Evolutionary conservation across 2,329 filamentous ascomycete species (phyloP).

Genomic region (Fusarium ambrosium): DNA sequence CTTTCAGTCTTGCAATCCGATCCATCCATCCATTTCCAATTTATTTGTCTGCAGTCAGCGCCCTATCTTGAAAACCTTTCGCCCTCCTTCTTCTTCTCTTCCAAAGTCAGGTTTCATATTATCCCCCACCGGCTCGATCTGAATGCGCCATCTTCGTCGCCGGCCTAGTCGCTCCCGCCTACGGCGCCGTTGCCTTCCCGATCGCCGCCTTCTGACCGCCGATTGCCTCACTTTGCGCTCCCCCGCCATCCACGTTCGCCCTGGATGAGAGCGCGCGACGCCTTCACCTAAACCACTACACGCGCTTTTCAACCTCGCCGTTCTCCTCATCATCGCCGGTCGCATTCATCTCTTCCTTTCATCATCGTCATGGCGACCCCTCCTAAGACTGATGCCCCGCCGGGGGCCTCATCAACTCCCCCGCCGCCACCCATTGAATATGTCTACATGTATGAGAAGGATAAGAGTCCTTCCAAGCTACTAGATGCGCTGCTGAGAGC

Average conservation of each 20-base stretch:
- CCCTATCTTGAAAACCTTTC: neutral
- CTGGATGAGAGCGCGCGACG: slow-evolving; percentile 38
- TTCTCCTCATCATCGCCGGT: neutral
- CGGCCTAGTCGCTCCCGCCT: slow-evolving; percentile 6
- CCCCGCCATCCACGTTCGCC: slow-evolving; percentile 36
- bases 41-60: slow-evolving; percentile 8
- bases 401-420: slow-evolving; percentile 39
- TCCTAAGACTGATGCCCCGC: slow-evolving; percentile 41
- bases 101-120: neutral
- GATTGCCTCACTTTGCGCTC: slow-evolving; percentile 35
- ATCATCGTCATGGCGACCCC: slow-evolving; percentile 44
- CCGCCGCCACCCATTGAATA: slow-evolving; percentile 60
- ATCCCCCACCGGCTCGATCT: neutral
- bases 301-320: slow-evolving; percentile 13
- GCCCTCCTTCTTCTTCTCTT: neutral
- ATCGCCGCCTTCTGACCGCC: slow-evolving; percentile 41
- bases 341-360: neutral
- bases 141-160: slow-evolving; percentile 37
- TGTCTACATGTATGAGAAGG: slow-evolving; percentile 75
- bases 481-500: slow-evolving; percentile 77
- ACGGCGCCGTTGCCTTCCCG: slow-evolving; percentile 19
- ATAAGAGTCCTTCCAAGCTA: slow-evolving; percentile 76
- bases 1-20: neutral
- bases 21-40: slow-evolving; percentile 9
- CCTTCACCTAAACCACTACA: slow-evolving; percentile 11